Percentiles rank a stretch among this genome's conserved stretches.
phyloP scores from a whole-genome alignment of 208 protist species.

The Acanthamoeba healyi region DNA sequence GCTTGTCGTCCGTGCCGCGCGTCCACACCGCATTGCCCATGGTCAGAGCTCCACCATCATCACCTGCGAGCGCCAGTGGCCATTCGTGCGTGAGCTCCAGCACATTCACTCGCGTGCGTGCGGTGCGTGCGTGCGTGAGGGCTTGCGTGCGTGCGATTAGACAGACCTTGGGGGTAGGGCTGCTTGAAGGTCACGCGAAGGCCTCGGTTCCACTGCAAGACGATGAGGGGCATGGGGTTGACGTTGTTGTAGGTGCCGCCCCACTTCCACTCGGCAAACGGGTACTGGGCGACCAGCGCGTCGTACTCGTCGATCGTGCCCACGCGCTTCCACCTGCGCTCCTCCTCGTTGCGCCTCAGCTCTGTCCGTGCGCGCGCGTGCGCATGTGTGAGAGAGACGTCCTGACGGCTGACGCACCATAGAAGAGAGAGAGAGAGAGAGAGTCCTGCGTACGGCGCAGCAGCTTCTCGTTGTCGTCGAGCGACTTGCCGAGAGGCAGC shows the following conservation, averaged over 20 bases:
- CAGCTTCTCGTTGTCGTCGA: neutral
- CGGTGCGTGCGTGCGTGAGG: neutral
- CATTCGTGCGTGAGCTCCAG: neutral
- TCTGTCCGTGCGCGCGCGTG: neutral
- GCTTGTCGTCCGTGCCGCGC: neutral
- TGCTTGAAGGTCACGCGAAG: neutral
- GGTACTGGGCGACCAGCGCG: neutral
- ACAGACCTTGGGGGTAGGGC: neutral
- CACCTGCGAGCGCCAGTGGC: neutral
- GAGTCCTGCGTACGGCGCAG: neutral
- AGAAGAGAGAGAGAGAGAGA: no score
- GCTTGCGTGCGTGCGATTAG: neutral
- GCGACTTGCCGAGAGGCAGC: neutral
- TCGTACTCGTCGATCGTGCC: neutral
- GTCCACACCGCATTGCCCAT: slow-evolving; percentile 1
- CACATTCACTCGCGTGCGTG: neutral
- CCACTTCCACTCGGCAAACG: neutral
- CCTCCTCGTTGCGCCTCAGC: neutral
- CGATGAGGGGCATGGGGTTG: neutral
- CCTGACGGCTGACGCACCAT: no score
- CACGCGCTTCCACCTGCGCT: neutral
- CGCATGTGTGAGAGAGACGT: neutral
- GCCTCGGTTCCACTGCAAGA: neutral
- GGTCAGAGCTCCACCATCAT: neutral
- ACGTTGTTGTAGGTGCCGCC: slow-evolving; percentile 11